phyloP scores from a whole-genome alignment of 148 eudicot species.

The Tetragonia tetragonoides region DNA sequence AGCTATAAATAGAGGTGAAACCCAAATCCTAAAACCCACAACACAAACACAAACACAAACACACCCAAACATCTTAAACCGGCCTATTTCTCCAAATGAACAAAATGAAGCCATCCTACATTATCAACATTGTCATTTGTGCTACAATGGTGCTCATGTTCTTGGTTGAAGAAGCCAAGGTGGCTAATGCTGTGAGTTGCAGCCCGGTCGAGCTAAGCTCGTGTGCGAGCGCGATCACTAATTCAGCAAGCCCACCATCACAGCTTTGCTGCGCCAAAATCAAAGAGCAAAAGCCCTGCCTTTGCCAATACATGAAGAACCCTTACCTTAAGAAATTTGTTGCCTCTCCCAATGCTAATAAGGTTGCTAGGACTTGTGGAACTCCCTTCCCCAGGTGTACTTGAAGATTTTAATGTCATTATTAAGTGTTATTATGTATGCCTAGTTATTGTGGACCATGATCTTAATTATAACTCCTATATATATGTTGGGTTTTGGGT shows the following conservation, averaged over 20 bases:
- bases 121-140: conserved; percentile 5
- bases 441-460: too few relatives aligned
- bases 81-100: background rate
- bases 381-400: conserved; percentile 56
- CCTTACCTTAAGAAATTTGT: conserved; percentile 44
- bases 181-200: conserved; percentile 42
- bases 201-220: conserved; percentile 39
- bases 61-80: too few relatives aligned
- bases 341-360: conserved; percentile 46
- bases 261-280: conserved; percentile 45
- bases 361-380: conserved; percentile 41
- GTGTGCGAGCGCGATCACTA: conserved; percentile 37
- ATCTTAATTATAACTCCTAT: too few relatives aligned
- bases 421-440: too few relatives aligned
- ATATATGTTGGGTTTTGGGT: too few relatives aligned
- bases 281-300: conserved; percentile 55
- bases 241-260: conserved; percentile 32
- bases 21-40: background rate
- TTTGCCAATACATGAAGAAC: conserved; percentile 53
- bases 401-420: too few relatives aligned
- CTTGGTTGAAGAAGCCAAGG: conserved; percentile 20
- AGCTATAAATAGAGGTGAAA: conserved; percentile 17
- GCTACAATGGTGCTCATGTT: conserved; percentile 25
- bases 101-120: conserved; percentile 11
- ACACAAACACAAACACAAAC: background rate